These are phyloP conservation scores for Hericium rajendrae DNA, from an alignment of 768 basidiomycete genomes.

Conservation along the genomic window DNA sequence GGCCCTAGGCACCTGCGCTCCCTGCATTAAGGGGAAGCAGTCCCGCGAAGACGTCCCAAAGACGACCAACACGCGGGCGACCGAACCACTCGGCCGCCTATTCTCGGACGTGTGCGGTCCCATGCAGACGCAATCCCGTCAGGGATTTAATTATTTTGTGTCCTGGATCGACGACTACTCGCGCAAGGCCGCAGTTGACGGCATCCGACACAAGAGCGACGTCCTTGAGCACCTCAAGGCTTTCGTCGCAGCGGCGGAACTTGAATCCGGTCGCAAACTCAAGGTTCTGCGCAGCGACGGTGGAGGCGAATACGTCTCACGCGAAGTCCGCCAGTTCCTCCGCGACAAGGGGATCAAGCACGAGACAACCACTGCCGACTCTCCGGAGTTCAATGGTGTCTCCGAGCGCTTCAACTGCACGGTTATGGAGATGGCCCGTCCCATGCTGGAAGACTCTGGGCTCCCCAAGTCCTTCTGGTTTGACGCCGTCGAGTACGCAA, in stretches of 20 bases:
- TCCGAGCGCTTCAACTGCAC: conserved; percentile 17
- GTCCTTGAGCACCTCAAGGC: conserved; percentile 5
- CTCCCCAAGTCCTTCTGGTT: conserved; percentile 13
- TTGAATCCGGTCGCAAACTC: conserved; percentile 7
- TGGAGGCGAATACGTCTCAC: conserved; percentile 18
- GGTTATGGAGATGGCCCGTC: conserved; percentile 4
- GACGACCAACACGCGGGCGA: background rate
- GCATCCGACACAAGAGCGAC: conserved; percentile 11
- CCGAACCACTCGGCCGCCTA: background rate
- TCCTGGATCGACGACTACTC: conserved; percentile 17
- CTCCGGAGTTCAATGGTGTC: conserved; percentile 14
- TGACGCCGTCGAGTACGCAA: conserved; percentile 7
- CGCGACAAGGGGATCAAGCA: conserved; percentile 9
- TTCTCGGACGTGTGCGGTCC: conserved; percentile 18
- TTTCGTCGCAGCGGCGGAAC: conserved; percentile 10
- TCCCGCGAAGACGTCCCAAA: conserved; percentile 7
- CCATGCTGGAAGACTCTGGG: conserved; percentile 9
- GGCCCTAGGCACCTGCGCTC: conserved; percentile 3
- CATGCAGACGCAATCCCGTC: conserved; percentile 3
- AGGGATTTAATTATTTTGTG: conserved; percentile 11
- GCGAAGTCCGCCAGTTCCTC: conserved; percentile 3
- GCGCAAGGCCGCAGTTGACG: conserved; percentile 9
- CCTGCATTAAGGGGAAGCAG: conserved; percentile 20
- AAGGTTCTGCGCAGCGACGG: conserved; percentile 17
- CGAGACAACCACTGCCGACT: conserved; percentile 13